Evolutionary conservation across 129 eudicot genomes (phyloP).

Genomic region (Smallanthus sonchifolius): DNA sequence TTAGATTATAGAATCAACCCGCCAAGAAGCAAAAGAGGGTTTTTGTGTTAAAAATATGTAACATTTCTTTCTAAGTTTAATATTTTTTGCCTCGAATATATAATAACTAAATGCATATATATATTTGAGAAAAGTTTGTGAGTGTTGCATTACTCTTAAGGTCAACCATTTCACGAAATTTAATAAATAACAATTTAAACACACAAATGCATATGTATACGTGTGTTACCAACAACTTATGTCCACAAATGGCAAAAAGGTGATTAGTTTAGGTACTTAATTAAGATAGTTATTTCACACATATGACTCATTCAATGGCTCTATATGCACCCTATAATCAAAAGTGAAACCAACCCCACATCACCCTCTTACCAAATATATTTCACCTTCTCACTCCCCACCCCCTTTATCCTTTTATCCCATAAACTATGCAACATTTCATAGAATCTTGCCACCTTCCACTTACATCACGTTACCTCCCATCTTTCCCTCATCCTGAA

Average conservation of each 20-base stretch:
- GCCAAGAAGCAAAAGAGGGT: too few relatives aligned
- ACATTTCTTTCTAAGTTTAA: too few relatives aligned
- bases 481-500: not conserved
- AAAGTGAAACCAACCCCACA: conserved; percentile 32
- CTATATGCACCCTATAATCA: conserved; percentile 32
- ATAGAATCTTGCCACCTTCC: conserved; percentile 12
- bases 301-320: conserved; percentile 47
- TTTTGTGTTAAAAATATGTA: too few relatives aligned
- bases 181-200: not conserved
- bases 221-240: not conserved
- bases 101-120: too few relatives aligned
- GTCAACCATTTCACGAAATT: not conserved
- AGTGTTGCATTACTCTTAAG: too few relatives aligned
- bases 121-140: too few relatives aligned
- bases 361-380: conserved; percentile 31
- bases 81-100: too few relatives aligned
- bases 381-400: conserved; percentile 26
- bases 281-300: conserved; percentile 4
- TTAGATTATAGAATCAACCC: too few relatives aligned
- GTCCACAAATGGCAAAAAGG: conserved; percentile 9
- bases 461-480: conserved; percentile 19
- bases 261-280: not conserved
- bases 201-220: not conserved
- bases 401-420: conserved; percentile 21
- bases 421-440: conserved; percentile 18